Conservation (phyloP, 1,284 basidiomycete genomes). For the Vanrija sp. region DNA sequence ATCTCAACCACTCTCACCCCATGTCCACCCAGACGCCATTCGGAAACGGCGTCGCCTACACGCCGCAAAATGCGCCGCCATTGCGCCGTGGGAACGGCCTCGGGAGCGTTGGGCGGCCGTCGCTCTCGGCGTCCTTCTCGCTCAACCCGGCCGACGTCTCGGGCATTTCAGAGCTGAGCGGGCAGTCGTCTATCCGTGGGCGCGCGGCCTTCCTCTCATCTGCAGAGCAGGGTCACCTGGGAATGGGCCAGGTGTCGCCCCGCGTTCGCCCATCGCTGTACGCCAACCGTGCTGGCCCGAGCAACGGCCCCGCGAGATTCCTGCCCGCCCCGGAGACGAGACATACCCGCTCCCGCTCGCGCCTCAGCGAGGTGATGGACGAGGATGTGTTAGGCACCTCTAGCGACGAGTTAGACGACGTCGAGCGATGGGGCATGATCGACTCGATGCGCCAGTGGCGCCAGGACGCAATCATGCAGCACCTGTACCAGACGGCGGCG, state of each 20-base stretch:
- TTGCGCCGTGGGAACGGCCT: too few species aligned
- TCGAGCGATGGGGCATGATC: constrained; percentile 69
- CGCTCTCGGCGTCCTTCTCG: constrained; percentile 12
- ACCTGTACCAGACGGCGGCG: constrained; percentile 92
- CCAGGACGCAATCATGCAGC: constrained; percentile 96
- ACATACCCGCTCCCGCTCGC: constrained; percentile 8
- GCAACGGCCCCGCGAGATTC: too few species aligned
- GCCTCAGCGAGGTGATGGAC: constrained; percentile 43
- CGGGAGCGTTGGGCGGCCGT: too few species aligned
- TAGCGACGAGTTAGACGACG: constrained; percentile 53
- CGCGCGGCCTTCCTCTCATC: constrained; percentile 9
- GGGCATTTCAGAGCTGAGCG: constrained; percentile 5
- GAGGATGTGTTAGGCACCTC: constrained; percentile 48
- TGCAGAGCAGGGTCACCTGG: constrained; percentile 17
- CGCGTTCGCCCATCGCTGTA: constrained; percentile 13
- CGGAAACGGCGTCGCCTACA: too few species aligned
- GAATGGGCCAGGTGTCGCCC: constrained; percentile 18
- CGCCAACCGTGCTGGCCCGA: neutral
- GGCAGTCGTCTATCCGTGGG: constrained; percentile 7
- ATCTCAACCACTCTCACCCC: too few species aligned
- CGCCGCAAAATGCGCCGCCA: too few species aligned
- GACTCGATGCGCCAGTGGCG: constrained; percentile 96
- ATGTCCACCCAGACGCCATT: too few species aligned
- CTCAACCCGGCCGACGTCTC: constrained; percentile 9
- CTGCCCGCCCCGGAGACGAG: neutral